Evolutionary conservation across 2,329 filamentous ascomycete genomes (phyloP).

Genomic region (Monilinia fructigena): DNA sequence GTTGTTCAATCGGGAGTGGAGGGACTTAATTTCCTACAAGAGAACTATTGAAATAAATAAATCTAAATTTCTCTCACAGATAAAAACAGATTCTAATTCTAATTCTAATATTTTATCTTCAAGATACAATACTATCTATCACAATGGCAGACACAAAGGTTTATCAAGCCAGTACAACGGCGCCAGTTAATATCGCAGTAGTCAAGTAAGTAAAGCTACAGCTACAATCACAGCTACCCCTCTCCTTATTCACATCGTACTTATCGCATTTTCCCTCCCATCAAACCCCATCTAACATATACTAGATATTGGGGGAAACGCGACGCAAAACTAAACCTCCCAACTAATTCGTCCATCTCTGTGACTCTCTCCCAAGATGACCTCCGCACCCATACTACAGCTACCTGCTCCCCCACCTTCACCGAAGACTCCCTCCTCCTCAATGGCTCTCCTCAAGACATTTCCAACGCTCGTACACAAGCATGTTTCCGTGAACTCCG

Average conservation of each 20-base stretch:
- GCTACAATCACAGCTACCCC: conserved; percentile 24
- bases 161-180: conserved; percentile 92
- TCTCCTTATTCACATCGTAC: conserved; percentile 22
- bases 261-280: conserved; percentile 4
- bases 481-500: conserved; percentile 89
- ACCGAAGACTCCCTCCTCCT: conserved; percentile 72
- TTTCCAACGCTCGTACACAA: conserved; percentile 86
- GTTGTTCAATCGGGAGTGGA: conserved; percentile 5
- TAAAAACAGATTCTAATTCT: background rate
- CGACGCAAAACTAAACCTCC: conserved; percentile 88
- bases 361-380: conserved; percentile 94
- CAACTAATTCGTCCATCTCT: conserved; percentile 95
- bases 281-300: conserved; percentile 28
- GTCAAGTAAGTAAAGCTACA: background rate
- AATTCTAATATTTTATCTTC: background rate
- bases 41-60: background rate
- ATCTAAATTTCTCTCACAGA: background rate
- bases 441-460: conserved; percentile 79
- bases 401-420: conserved; percentile 76
- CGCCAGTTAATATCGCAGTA: conserved; percentile 84
- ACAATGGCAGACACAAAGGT: conserved; percentile 48
- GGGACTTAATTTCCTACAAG: background rate
- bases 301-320: conserved; percentile 92
- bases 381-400: conserved; percentile 92
- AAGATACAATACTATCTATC: conserved; percentile 13